These are phyloP conservation scores for Hygrocybe coccinea DNA, from an alignment of 768 basidiomycete species.

Conservation along the genomic window DNA sequence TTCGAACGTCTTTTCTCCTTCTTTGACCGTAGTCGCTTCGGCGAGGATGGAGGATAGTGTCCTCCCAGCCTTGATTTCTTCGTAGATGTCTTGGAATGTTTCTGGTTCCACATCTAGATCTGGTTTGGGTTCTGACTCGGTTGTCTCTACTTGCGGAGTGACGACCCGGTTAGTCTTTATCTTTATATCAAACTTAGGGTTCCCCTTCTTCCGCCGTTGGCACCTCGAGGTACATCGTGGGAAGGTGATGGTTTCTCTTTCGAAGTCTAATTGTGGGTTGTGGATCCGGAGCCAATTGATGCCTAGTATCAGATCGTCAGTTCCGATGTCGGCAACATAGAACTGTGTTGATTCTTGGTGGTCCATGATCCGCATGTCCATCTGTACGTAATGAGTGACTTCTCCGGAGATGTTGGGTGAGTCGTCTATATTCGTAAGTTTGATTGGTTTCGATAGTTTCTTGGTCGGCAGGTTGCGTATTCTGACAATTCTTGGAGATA, in stretches of 20 bases:
- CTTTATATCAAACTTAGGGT: too few species aligned
- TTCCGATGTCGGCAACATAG: not conserved
- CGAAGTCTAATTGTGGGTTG: not conserved
- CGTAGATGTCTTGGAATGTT: too few species aligned
- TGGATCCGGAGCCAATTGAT: not conserved
- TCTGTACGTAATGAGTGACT: not conserved
- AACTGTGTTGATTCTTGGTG: not conserved
- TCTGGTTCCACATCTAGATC: too few species aligned
- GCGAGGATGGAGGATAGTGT: too few species aligned
- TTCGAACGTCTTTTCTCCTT: too few species aligned
- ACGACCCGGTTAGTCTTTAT: too few species aligned
- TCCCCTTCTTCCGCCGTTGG: not conserved
- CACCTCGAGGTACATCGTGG: not conserved
- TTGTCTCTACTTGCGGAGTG: too few species aligned
- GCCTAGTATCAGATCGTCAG: not conserved
- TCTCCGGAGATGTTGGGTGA: not conserved
- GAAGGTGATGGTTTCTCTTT: not conserved
- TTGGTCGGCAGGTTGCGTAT: not conserved
- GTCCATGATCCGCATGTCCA: not conserved
- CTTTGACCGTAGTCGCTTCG: too few species aligned
- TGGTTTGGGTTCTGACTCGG: too few species aligned
- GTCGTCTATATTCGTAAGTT: not conserved
- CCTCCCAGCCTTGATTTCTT: too few species aligned
- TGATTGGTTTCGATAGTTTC: not conserved
- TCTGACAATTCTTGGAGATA: not conserved